phyloP scores from a whole-genome alignment of 1,284 basidiomycete species.

The Ustilago shanxiensis region DNA sequence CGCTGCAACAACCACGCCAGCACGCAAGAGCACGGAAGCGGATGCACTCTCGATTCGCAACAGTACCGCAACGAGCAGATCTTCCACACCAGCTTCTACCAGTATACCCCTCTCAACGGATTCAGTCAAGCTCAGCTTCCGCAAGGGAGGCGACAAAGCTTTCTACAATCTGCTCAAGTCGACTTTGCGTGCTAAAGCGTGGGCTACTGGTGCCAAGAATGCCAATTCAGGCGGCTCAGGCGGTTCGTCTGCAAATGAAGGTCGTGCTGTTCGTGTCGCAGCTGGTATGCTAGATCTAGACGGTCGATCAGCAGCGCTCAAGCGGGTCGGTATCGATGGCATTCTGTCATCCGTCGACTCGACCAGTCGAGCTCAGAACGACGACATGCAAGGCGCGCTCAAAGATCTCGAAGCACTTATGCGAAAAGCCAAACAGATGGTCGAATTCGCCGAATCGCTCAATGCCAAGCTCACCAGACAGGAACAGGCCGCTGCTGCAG shows the following conservation, averaged over 20 bases:
- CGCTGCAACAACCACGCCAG: slow-evolving; percentile 29
- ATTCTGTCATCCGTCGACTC: slow-evolving; percentile 41
- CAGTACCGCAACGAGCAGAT: slow-evolving; percentile 42
- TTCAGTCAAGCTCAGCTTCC: slow-evolving; percentile 78
- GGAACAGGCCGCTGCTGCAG: slow-evolving; percentile 69
- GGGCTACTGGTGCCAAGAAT: slow-evolving; percentile 72
- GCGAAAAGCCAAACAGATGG: slow-evolving; percentile 93
- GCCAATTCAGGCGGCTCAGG: neutral
- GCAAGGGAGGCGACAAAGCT: slow-evolving; percentile 87
- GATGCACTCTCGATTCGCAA: slow-evolving; percentile 34
- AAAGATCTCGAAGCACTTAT: slow-evolving; percentile 91
- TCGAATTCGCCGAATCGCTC: slow-evolving; percentile 84
- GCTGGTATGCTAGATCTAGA: slow-evolving; percentile 51
- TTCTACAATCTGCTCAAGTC: slow-evolving; percentile 86
- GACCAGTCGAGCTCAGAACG: slow-evolving; percentile 76
- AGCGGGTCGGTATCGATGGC: slow-evolving; percentile 53
- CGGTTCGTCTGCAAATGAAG: neutral
- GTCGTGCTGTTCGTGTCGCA: slow-evolving; percentile 29
- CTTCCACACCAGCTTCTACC: slow-evolving; percentile 75
- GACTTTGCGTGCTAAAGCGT: slow-evolving; percentile 81
- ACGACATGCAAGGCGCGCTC: slow-evolving; percentile 82
- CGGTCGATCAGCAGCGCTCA: slow-evolving; percentile 43
- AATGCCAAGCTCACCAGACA: slow-evolving; percentile 82
- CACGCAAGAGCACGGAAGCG: slow-evolving; percentile 38
- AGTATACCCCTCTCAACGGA: slow-evolving; percentile 73